Conservation (phyloP, 768 basidiomycete species). For the Kwoniella sp. region DNA sequence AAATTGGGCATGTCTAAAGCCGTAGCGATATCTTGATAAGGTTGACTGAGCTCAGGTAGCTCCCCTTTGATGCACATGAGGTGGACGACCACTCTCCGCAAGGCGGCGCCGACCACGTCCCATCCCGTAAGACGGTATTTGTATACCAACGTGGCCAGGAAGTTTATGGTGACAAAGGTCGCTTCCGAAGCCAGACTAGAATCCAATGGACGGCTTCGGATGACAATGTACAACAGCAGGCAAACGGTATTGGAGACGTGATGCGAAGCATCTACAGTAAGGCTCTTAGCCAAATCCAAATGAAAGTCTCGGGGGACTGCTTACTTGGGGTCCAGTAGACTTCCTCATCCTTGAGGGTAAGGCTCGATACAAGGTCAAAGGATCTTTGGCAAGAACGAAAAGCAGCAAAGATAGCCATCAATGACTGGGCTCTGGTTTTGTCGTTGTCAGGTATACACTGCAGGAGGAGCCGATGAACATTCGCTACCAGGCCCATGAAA, state of each 20-base stretch:
- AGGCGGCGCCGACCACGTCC: slow-evolving; percentile 8
- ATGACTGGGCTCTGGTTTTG: too few relatives aligned
- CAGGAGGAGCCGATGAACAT: too few relatives aligned
- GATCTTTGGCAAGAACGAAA: not conserved
- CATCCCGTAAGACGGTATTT: slow-evolving; percentile 1
- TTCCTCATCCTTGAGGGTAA: slow-evolving; percentile 12
- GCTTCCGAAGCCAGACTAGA: not conserved
- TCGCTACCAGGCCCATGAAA: too few relatives aligned
- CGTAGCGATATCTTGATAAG: not conserved
- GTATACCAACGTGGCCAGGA: not conserved
- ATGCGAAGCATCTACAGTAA: slow-evolving; percentile 8
- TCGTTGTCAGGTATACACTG: too few relatives aligned
- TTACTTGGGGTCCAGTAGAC: slow-evolving; percentile 25
- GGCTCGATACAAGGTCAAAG: slow-evolving; percentile 15
- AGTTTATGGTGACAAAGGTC: not conserved
- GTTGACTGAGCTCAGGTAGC: slow-evolving; percentile 4
- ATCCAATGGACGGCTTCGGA: not conserved
- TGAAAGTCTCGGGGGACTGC: not conserved
- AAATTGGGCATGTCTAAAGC: slow-evolving; percentile 1
- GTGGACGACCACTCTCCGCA: not conserved
- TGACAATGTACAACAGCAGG: slow-evolving; percentile 18
- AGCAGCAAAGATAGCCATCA: too few relatives aligned
- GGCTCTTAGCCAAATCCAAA: too few relatives aligned
- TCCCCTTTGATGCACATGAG: slow-evolving; percentile 2
- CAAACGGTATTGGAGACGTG: slow-evolving; percentile 22